Percentiles rank a stretch among this genome's conserved stretches.
phyloP scores from a whole-genome alignment of 768 basidiomycete species.

The Termitomyces sp. region DNA sequence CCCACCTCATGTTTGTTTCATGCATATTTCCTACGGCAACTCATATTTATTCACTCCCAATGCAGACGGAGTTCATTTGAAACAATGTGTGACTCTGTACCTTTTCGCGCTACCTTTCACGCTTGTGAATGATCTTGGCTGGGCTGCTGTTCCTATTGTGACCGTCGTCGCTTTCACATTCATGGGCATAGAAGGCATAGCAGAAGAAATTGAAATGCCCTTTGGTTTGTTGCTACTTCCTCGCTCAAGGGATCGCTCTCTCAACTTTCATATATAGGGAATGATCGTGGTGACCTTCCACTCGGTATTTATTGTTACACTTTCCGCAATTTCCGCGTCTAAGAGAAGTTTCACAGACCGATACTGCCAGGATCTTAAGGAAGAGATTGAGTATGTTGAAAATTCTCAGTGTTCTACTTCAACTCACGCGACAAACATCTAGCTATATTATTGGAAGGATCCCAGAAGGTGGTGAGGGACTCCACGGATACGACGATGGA shows the following conservation, averaged over 20 bases:
- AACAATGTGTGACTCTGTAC: conserved; percentile 93
- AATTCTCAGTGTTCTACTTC: not conserved
- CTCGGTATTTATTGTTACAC: conserved; percentile 42
- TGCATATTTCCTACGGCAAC: not conserved
- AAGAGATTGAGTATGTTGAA: conserved; percentile 71
- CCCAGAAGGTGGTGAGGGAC: conserved; percentile 73
- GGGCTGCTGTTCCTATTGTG: conserved; percentile 81
- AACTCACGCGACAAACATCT: conserved; percentile 1
- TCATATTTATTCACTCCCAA: conserved; percentile 2
- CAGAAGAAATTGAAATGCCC: conserved; percentile 93
- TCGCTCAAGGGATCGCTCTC: not conserved
- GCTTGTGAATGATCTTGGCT: conserved; percentile 77
- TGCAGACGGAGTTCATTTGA: conserved; percentile 83
- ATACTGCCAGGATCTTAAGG: conserved; percentile 82
- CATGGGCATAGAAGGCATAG: conserved; percentile 95
- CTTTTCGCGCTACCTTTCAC: conserved; percentile 89
- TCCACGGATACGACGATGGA: conserved; percentile 72
- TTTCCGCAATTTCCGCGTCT: not conserved
- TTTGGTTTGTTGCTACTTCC: conserved; percentile 55
- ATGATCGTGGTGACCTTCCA: conserved; percentile 68
- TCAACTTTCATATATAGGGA: conserved; percentile 32
- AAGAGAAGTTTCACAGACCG: conserved; percentile 46
- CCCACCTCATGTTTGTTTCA: conserved; percentile 57
- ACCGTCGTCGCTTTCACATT: conserved; percentile 88
- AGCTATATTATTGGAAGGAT: conserved; percentile 71